A percentile compares a stretch with the other conserved stretches of the same genome.
Evolutionary conservation across 768 basidiomycete species (phyloP).

Genomic region (Auricularia sp.): DNA sequence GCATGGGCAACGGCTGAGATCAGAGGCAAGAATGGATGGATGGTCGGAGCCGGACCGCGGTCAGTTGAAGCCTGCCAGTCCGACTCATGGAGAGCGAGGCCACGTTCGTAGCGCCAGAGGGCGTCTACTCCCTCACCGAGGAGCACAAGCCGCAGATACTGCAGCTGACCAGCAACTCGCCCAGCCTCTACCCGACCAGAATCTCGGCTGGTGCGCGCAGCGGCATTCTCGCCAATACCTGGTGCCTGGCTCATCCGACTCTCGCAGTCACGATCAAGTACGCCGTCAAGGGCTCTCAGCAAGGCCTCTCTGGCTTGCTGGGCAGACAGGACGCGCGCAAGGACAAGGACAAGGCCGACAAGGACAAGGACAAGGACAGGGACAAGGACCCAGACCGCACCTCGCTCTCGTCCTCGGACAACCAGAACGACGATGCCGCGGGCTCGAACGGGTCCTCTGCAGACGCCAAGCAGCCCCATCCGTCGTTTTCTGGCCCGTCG

Average conservation of each 20-base stretch:
- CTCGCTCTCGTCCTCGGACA: conserved; percentile 77
- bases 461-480: conserved; percentile 31
- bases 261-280: background rate
- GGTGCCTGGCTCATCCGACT: background rate
- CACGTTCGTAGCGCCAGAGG: conserved; percentile 82
- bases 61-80: background rate
- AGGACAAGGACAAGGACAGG: conserved; percentile 26
- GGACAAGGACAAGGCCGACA: conserved; percentile 43
- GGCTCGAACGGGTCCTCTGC: conserved; percentile 15
- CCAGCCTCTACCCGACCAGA: conserved; percentile 43
- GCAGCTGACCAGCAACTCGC: conserved; percentile 25
- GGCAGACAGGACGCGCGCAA: conserved; percentile 42
- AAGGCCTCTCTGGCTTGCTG: conserved; percentile 57
- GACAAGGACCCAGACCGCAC: conserved; percentile 40
- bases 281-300: conserved; percentile 21
- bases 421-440: conserved; percentile 43
- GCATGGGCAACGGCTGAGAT: conserved; percentile 2
- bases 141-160: conserved; percentile 60
- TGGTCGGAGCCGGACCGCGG: background rate
- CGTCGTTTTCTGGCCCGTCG: background rate
- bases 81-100: conserved; percentile 64
- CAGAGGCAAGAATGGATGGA: background rate
- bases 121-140: conserved; percentile 80
- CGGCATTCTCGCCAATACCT: background rate
- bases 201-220: conserved; percentile 54